phyloP scores from a whole-genome alignment of 768 basidiomycete genomes.

The Cyclocybe cylindracea region DNA sequence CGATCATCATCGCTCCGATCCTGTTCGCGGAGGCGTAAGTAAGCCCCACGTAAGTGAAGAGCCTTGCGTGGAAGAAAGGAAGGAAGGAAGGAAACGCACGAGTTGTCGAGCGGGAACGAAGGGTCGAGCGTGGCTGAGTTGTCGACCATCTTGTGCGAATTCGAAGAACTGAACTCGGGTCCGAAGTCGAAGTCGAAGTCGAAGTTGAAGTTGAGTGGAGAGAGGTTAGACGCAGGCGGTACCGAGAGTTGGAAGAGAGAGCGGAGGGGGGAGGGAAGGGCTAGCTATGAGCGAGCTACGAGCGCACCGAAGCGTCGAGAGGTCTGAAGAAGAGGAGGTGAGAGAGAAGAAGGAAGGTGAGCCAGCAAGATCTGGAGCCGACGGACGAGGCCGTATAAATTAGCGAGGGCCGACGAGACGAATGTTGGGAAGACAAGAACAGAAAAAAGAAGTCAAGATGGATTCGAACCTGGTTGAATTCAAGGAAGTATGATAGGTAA shows the following conservation, averaged over 20 bases:
- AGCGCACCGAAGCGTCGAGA: too few species aligned
- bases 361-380: not conserved
- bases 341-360: conserved; percentile 1
- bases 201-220: not conserved
- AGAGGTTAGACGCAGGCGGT: too few species aligned
- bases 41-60: too few species aligned
- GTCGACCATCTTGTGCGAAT: conserved; percentile 9
- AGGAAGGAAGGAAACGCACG: conserved; percentile 19
- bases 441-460: too few species aligned
- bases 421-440: too few species aligned
- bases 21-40: conserved; percentile 8
- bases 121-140: conserved; percentile 29
- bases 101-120: conserved; percentile 30
- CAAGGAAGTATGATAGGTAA: too few species aligned
- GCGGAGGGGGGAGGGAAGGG: not conserved
- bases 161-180: not conserved
- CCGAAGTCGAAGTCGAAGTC: not conserved
- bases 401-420: not conserved
- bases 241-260: conserved; percentile 5
- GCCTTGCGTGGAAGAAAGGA: too few species aligned
- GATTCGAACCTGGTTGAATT: too few species aligned
- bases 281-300: not conserved
- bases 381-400: conserved; percentile 3
- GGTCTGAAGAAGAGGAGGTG: too few species aligned
- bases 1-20: conserved; percentile 46